Conservation (phyloP, 371 early-diverging fungal genomes). For the Lichtheimia ramosa region DNA sequence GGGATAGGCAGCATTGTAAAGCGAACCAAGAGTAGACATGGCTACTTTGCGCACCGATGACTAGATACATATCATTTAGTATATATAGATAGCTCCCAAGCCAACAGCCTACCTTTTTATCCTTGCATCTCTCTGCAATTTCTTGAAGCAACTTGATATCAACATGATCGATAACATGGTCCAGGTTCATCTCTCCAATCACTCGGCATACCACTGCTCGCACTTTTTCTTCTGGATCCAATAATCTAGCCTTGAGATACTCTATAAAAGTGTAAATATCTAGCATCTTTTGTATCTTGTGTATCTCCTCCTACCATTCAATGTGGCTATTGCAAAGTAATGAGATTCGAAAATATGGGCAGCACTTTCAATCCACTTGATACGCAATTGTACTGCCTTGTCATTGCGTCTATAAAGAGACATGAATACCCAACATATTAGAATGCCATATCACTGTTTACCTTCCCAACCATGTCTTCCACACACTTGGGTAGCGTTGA, state of each 20-base stretch:
- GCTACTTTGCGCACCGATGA: slow-evolving; percentile 71
- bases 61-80: slow-evolving; percentile 21
- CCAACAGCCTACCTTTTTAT: slow-evolving; percentile 68
- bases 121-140: slow-evolving; percentile 79
- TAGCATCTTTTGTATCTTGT: background rate
- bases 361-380: slow-evolving; percentile 75
- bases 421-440: background rate
- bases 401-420: slow-evolving; percentile 67
- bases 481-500: slow-evolving; percentile 75
- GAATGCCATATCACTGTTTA: slow-evolving; percentile 9
- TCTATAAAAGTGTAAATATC: slow-evolving; percentile 22
- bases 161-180: slow-evolving; percentile 51
- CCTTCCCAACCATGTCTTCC: slow-evolving; percentile 89
- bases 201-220: slow-evolving; percentile 74
- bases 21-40: slow-evolving; percentile 64
- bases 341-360: slow-evolving; percentile 37
- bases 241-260: slow-evolving; percentile 68
- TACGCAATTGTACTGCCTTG: slow-evolving; percentile 65
- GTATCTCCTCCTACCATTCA: slow-evolving; percentile 4
- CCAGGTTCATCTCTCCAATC: slow-evolving; percentile 65
- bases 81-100: background rate
- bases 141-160: slow-evolving; percentile 60
- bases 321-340: background rate
- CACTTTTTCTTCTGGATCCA: slow-evolving; percentile 94
- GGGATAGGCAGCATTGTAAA: slow-evolving; percentile 71